phyloP scores from a whole-genome alignment of 2,329 filamentous ascomycete species.

The Parasarocladium wereldwijsianum region DNA sequence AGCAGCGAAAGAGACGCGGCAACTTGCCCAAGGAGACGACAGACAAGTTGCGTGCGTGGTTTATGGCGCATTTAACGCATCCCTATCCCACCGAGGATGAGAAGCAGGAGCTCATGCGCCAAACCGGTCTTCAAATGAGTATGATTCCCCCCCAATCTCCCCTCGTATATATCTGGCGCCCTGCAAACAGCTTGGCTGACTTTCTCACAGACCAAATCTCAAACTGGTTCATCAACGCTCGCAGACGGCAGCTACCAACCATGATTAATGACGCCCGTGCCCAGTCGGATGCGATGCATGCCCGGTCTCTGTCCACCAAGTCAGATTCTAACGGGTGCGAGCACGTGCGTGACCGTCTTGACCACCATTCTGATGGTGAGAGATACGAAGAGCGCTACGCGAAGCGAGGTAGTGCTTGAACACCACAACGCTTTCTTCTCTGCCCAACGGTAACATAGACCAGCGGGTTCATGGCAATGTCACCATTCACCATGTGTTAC shows the following conservation, averaged over 20 bases:
- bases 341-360: too few relatives aligned
- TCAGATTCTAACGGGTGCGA: too few relatives aligned
- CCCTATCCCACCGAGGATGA: slow-evolving; percentile 82
- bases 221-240: slow-evolving; percentile 72
- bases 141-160: slow-evolving; percentile 21
- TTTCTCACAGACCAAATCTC: slow-evolving; percentile 46
- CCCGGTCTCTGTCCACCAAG: slow-evolving; percentile 13
- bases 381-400: too few relatives aligned
- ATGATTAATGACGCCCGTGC: slow-evolving; percentile 42
- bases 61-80: slow-evolving; percentile 59
- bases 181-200: slow-evolving; percentile 2
- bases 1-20: slow-evolving; percentile 53
- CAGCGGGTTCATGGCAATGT: too few relatives aligned
- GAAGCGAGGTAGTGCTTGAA: too few relatives aligned
- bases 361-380: too few relatives aligned
- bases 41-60: slow-evolving; percentile 68
- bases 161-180: not conserved
- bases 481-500: too few relatives aligned
- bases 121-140: slow-evolving; percentile 69
- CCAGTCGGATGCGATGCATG: slow-evolving; percentile 32
- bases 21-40: slow-evolving; percentile 88
- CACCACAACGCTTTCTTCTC: too few relatives aligned
- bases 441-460: too few relatives aligned
- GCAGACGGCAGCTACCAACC: slow-evolving; percentile 47
- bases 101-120: slow-evolving; percentile 65